Percentiles rank a stretch among this genome's conserved stretches.
Evolutionary conservation across 2,329 filamentous ascomycete species (phyloP).

Genomic region (Aureobasidium sp.): DNA sequence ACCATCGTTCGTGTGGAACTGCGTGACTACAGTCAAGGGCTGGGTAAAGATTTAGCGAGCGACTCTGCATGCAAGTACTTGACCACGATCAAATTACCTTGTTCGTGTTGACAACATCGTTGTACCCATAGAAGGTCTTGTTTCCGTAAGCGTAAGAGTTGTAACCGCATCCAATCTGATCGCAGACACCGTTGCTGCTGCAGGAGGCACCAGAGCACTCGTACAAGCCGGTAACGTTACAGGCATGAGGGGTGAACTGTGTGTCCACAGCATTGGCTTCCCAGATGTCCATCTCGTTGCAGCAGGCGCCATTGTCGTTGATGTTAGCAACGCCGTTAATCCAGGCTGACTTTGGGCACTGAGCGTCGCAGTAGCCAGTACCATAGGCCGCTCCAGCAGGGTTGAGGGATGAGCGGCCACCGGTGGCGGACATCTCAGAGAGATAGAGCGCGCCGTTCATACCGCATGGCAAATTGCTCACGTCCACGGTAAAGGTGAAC

Average conservation of each 20-base stretch:
- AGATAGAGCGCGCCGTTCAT: constrained; percentile 65
- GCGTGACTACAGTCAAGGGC: constrained; percentile 46
- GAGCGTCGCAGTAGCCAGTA: constrained; percentile 47
- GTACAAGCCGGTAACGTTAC: constrained; percentile 45
- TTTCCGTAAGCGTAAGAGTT: constrained; percentile 59
- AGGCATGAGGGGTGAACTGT: constrained; percentile 58
- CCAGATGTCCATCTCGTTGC: constrained; percentile 61
- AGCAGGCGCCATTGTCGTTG: constrained; percentile 51
- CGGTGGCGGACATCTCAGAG: constrained; percentile 52
- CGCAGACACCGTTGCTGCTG: constrained; percentile 53
- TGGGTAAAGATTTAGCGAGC: background rate
- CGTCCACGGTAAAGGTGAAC: constrained; percentile 64
- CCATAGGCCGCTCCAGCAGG: constrained; percentile 47
- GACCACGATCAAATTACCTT: background rate
- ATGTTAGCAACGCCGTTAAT: constrained; percentile 33
- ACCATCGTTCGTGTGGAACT: constrained; percentile 48
- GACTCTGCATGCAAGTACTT: background rate
- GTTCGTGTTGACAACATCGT: constrained; percentile 49
- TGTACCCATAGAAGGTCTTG: constrained; percentile 52
- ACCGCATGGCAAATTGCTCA: constrained; percentile 60
- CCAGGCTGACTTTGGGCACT: constrained; percentile 24
- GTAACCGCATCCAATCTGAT: constrained; percentile 63
- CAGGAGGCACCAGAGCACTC: constrained; percentile 40
- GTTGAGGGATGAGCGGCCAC: constrained; percentile 42
- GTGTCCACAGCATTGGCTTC: constrained; percentile 58